Evolutionary conservation across 257 asterid species (phyloP), one percentile per base, ranked within the genome.

Genomic region (Echites panduratus): DNA sequence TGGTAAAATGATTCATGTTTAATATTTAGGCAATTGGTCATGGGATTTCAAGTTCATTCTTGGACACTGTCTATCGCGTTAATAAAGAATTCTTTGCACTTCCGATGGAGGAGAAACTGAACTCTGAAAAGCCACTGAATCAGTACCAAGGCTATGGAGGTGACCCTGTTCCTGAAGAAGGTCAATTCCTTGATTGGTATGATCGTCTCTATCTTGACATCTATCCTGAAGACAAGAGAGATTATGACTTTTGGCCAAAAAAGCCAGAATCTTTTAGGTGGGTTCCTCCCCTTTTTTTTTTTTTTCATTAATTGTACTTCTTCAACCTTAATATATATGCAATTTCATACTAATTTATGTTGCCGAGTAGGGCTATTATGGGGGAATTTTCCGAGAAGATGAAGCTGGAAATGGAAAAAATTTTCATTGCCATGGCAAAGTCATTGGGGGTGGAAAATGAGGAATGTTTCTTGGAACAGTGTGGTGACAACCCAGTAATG

Each of bases 71-170:
- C 40, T 80, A 69, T 27, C 66, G 76, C 49, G 77, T 76, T 35
- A 77, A 81, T 8, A 70, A 82, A 73, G 87, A 83, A 40, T 87
- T 87, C 72, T 87, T 87, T 62, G 57, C 74, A 24, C 86, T 70
- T 70, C 79, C 87, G 27, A 76, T 78, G 86, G 86, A 85, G 44
- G 92, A 87, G 81, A 87, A 87, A 75, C 79, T 77, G 29, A 83
- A 76, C 68, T 83, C 80, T 61, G 87, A 82, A 27, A 87, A 87
- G 80, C 44, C 77, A 35, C 79, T 87, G 48, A 35, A 63, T 2
- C 87, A 87, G 0, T 80, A 83, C 26, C 78, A 85, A 75, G 92
- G 90, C 13, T 87, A 87, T 70, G 92, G 90, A 75, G 92, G 84
- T 68, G 92, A 87, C 70, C 92, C 92, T 1, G 86, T 78, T 32